These are phyloP conservation scores for Spathaspora sp. DNA, from an alignment of 1,139 yeast species.

Conservation along the genomic window DNA sequence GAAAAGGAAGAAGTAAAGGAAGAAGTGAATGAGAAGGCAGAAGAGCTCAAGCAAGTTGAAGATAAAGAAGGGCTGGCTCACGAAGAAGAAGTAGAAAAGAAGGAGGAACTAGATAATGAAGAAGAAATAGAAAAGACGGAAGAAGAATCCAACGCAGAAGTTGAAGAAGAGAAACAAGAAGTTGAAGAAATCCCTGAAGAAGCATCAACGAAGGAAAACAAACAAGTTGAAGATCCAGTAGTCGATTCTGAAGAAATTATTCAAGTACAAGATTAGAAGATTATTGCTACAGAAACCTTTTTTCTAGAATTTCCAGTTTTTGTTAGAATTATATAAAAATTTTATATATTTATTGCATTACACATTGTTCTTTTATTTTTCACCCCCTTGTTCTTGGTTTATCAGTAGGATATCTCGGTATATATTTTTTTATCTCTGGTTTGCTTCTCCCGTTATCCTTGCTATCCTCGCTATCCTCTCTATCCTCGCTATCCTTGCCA, in stretches of 20 bases:
- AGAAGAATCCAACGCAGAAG: not conserved
- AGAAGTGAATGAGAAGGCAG: constrained; percentile 4
- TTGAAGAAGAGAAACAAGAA: not conserved
- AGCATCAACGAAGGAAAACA: not conserved
- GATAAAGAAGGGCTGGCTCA: no score
- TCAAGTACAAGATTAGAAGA: no score
- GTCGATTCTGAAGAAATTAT: no score
- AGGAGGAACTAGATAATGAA: constrained; percentile 1
- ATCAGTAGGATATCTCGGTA: not conserved
- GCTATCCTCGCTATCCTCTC: not conserved
- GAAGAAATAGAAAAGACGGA: not conserved
- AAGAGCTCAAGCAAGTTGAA: not conserved
- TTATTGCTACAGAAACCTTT: no score
- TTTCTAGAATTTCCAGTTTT: no score
- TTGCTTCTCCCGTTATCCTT: not conserved
- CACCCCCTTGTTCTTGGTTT: not conserved
- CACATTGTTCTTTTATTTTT: not conserved
- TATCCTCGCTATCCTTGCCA: not conserved
- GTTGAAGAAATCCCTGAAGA: not conserved
- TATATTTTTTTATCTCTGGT: not conserved
- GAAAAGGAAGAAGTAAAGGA: not conserved
- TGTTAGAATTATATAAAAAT: no score
- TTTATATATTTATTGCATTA: not conserved
- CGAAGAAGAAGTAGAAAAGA: not conserved
- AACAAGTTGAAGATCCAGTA: no score